Conservation (phyloP, 2,329 filamentous ascomycete genomes). For the Penicillium sp. region DNA sequence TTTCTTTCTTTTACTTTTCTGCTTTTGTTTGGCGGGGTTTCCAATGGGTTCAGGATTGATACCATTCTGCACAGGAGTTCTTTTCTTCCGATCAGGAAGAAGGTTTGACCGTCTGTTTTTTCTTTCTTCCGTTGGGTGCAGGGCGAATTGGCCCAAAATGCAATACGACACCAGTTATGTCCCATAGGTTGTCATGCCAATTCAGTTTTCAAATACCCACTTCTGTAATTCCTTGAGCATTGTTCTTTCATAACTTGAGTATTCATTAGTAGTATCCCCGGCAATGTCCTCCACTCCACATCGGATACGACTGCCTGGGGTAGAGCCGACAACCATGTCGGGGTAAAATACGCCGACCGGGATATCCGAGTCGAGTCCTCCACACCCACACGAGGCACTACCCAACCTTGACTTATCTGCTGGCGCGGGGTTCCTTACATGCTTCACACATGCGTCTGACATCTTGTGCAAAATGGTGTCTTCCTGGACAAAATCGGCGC, state of each 20-base stretch:
- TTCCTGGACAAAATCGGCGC: conserved; percentile 18
- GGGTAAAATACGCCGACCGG: conserved; percentile 3
- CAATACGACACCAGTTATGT: conserved; percentile 14
- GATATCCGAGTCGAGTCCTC: conserved; percentile 4
- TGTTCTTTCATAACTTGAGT: neutral
- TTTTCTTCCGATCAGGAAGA: conserved; percentile 15
- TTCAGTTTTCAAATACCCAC: conserved; percentile 2
- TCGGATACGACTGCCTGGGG: neutral
- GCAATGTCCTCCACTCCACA: neutral
- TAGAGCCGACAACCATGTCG: conserved; percentile 1
- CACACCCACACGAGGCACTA: neutral
- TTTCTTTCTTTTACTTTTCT: conserved; percentile 30
- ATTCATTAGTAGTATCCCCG: neutral
- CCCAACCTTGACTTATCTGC: neutral
- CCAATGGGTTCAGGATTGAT: conserved; percentile 39
- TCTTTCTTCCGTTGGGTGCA: conserved; percentile 7
- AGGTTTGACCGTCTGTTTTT: conserved; percentile 18
- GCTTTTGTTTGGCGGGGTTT: conserved; percentile 30
- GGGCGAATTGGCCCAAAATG: conserved; percentile 26
- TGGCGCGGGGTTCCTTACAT: neutral
- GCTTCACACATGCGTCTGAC: neutral
- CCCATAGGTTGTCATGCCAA: conserved; percentile 5
- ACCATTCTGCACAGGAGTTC: conserved; percentile 46
- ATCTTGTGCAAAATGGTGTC: conserved; percentile 3
- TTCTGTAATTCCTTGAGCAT: neutral